Evolutionary conservation across 2,329 filamentous ascomycete species (phyloP), one percentile per base, ranked within the genome.

Genomic region (Penicillium sp.): DNA sequence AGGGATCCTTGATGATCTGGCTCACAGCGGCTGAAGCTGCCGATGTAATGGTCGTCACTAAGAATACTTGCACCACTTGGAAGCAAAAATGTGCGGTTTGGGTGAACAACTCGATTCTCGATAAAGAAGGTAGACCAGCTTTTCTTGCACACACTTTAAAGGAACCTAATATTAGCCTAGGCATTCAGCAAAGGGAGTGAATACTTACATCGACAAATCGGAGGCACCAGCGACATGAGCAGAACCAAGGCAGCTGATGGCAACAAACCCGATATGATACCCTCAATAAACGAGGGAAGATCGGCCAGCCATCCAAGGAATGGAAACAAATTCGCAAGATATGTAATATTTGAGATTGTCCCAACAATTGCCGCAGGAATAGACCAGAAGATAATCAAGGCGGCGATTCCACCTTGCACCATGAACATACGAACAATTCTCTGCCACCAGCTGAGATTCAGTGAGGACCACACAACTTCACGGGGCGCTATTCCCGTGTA

Each of bases 391-490:
- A 97, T 82, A 65, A 97, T 88, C 58, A 95, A 78, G 1, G 83
- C 87, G 12, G 84, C 77, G 58, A 97, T 85, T 47, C 93, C 85
- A 20, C 80, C 84, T 47, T 88, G 76, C 3, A 90, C 82, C 56
- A 82, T 74, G 65, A 90, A 84, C 60, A 87, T 80, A 58, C 90
- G 86, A 58, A 93, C 66, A 58, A 96, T 83, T 63, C 85, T 80
- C 73, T 94, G 85, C 88, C 88, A 90, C 91, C 91, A 91, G 20
- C 84, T 86, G 64, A 97, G 85, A 35, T 83, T 83, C 45, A 97
- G 76, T 28, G 92, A 88, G 26, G 81, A 83, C 94, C 94, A 99
- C 58, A 97, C 85, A n/a, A 99, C 81, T 67, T 97, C 92, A 16
- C 79, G 78, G 0, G 94, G 94, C 12, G 85, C 83, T 53, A 97